Base-by-base conservation (phyloP, 1,284 basidiomycete genomes). In the Cystobasidium pallidum region DNA sequence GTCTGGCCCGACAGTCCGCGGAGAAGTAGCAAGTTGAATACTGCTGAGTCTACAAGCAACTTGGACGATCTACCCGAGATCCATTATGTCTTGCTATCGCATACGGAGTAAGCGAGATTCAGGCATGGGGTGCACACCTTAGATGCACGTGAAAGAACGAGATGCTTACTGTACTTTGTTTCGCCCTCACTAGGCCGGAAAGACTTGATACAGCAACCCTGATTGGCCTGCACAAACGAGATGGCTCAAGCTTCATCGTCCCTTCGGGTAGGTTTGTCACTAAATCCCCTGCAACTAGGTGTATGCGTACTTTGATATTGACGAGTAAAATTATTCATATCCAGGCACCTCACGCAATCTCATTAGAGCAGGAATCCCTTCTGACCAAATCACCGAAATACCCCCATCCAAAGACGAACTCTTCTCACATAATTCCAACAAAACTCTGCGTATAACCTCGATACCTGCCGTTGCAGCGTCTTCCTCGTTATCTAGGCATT, bases 61-160 rank as follows among this genome's bases (percentile, higher is more conserved):
- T 21, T 64, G 6, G 62, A 47, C 11, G 45, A 28, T 19, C 47
- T 64, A 51, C 62, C 62, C 15, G 62, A 64, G 30, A 36, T 64
- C n/a, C 62, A 64, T 30, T 64, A 64, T 51, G 47, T 64, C 45
- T 28, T 47, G 28, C 41, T 64, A 3, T 49, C 62, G 19, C 24
- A 64, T 45, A 45, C 34, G 8, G 34, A 57, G 55, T 57, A 39
- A 57, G 55, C 36, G 30, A 54, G 51, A 17, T 28, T 54, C 26
- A 6, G 24, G n/a, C n/a, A n/a, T n/a, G n/a, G n/a, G n/a, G n/a
- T n/a, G n/a, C n/a, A n/a, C n/a, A n/a, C n/a, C n/a, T n/a, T n/a
- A n/a, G n/a, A n/a, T n/a, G n/a, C n/a, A n/a, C 30, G 51, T 54
- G 7, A 55, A 51, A 1, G n/a, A n/a, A 1, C 1, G 11, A 2